Evolutionary conservation across 805 yeast species (phyloP).

Genomic region (Saturnispora silvae): DNA sequence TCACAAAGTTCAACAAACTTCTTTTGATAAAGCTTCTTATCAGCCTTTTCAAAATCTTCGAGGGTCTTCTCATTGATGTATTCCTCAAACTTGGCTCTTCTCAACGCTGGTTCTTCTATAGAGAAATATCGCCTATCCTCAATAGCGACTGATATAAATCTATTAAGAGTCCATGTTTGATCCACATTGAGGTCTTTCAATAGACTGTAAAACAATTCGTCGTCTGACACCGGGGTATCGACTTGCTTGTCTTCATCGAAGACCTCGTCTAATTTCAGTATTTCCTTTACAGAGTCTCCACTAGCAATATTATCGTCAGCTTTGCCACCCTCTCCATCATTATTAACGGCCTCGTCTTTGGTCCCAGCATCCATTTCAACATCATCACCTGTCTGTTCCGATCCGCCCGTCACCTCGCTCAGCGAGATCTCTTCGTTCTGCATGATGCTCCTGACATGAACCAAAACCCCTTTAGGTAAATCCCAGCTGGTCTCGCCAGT

Average conservation of each 20-base stretch:
- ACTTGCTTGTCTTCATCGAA: too few species aligned
- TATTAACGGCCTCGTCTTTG: too few species aligned
- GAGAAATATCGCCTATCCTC: conserved; percentile 62
- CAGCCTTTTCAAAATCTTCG: conserved; percentile 37
- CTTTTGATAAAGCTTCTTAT: conserved; percentile 40
- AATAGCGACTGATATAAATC: conserved; percentile 49
- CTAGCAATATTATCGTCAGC: too few species aligned
- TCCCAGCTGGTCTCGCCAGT: conserved; percentile 75
- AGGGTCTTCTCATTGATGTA: too few species aligned
- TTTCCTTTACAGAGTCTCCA: neutral
- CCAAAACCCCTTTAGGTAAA: conserved; percentile 42
- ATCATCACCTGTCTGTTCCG: too few species aligned
- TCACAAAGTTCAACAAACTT: conserved; percentile 42
- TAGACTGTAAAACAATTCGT: conserved; percentile 45
- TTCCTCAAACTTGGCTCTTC: conserved; percentile 64
- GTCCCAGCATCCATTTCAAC: too few species aligned
- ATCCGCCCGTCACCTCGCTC: conserved; percentile 5
- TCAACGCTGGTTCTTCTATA: too few species aligned
- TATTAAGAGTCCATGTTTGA: conserved; percentile 64
- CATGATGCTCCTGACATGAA: conserved; percentile 2
- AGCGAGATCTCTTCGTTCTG: conserved; percentile 16
- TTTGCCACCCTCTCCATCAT: too few species aligned
- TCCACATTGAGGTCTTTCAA: conserved; percentile 49
- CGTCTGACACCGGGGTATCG: too few species aligned
- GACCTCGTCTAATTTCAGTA: conserved; percentile 5